Base-by-base conservation (phyloP, 139 green algal genomes). In the Chlorella sp. region DNA sequence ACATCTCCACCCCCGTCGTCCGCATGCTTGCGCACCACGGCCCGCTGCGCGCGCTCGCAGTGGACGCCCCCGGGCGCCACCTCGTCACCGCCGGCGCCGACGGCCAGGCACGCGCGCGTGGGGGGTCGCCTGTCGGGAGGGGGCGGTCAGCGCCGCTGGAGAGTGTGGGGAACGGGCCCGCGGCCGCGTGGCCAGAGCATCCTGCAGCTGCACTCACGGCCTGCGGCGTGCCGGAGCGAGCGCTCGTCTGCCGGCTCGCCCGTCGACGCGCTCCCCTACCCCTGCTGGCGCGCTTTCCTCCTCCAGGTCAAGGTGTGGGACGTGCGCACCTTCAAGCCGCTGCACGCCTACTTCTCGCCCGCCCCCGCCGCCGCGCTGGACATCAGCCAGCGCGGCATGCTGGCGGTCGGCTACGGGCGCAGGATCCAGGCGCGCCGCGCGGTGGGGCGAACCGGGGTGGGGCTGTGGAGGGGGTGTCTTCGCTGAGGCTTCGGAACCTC, bases 11-110 rank as follows among this genome's bases (percentile, higher is more conserved):
- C 8, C 87, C 96, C 6, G 84, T 91, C 33, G 94, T 97, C 27
- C 90, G 90, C 79, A 94, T 99, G 92, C 87, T 99, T n/a, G 94
- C 86, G 64, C 96, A 99, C 87, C 77, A 88, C 66, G 92, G 92
- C 7, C 83, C 92, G 2, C 78, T 97, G 48, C 83, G 66, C 1
- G 82, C 92, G 5, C 21, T 95, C 43, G 93, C 95, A 6, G 86
- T 95, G 5, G 93, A 98, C 77, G 35, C 55, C 1, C 71, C 61
- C 14, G 96, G 96, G 6, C 77, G 72, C 19, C 88, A 97, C 74
- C 82, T 99, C 83, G 94, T 93, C 27, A 98, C 96, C 17, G 83
- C 89, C 48, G 94, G 94, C 40, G 79, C 87, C 5, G 96, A 99
- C 76, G 78, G 83, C 25, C 87, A 94, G 69, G 83, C 94, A 42